phyloP scores from a whole-genome alignment of 2,329 filamentous ascomycete species.

The Boeremia exigua region DNA sequence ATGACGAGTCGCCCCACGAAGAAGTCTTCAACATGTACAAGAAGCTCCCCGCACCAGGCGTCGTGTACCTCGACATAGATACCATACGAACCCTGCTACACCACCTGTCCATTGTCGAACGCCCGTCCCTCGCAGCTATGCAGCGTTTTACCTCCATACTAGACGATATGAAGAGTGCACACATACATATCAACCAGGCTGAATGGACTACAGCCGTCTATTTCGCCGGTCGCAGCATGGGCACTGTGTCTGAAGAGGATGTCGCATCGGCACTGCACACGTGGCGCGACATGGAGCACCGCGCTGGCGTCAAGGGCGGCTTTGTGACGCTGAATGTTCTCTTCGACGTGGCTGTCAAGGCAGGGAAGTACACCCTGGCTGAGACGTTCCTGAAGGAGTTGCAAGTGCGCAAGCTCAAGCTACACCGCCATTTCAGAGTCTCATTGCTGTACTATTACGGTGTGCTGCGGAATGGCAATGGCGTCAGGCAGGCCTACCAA shows the following conservation, averaged over 20 bases:
- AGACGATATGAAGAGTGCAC: conserved; percentile 79
- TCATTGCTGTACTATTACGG: conserved; percentile 86
- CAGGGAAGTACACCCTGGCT: conserved; percentile 81
- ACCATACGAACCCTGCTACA: conserved; percentile 70
- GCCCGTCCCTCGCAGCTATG: conserved; percentile 65
- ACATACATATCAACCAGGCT: conserved; percentile 68
- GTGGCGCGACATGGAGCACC: conserved; percentile 89
- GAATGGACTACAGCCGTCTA: conserved; percentile 89
- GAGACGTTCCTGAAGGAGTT: conserved; percentile 88
- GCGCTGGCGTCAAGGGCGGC: conserved; percentile 68
- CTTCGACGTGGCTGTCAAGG: conserved; percentile 86
- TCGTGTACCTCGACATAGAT: conserved; percentile 56
- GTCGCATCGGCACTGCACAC: conserved; percentile 73
- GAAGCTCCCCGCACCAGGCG: conserved; percentile 59
- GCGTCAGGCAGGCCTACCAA: conserved; percentile 77
- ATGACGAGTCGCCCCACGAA: conserved; percentile 53
- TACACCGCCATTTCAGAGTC: conserved; percentile 81
- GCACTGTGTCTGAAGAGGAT: conserved; percentile 63
- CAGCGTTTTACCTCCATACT: conserved; percentile 82
- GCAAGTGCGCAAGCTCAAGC: conserved; percentile 68
- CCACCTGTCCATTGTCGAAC: conserved; percentile 69
- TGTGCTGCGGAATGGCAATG: conserved; percentile 73
- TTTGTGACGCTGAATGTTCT: conserved; percentile 92
- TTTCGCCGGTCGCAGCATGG: conserved; percentile 76
- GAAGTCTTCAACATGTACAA: conserved; percentile 61